These are phyloP conservation scores for Phytophthora meadii DNA, from an alignment of 352 stramenopile species.

Conservation along the genomic window DNA sequence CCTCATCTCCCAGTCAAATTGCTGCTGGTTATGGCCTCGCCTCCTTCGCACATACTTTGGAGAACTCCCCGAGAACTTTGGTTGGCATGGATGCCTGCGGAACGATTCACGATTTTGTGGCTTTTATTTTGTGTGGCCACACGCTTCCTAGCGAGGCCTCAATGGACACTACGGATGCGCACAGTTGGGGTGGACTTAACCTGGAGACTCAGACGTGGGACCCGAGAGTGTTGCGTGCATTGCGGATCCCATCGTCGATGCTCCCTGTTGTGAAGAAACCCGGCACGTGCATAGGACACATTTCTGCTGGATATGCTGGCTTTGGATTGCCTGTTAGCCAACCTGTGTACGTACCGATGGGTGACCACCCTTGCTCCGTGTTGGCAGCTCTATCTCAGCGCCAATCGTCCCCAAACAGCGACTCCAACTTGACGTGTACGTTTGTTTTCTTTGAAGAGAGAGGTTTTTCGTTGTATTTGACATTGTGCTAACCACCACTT, in stretches of 20 bases:
- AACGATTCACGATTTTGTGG: conserved; percentile 83
- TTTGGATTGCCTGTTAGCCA: conserved; percentile 44
- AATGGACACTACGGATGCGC: conserved; percentile 82
- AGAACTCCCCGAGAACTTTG: conserved; percentile 39
- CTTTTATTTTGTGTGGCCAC: conserved; percentile 76
- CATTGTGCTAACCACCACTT: conserved; percentile 9
- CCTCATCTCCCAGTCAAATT: conserved; percentile 36
- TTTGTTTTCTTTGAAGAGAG: not conserved
- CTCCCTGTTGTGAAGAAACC: conserved; percentile 67
- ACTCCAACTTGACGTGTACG: conserved; percentile 56
- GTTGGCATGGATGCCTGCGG: conserved; percentile 72
- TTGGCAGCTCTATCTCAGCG: conserved; percentile 55
- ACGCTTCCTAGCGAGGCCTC: conserved; percentile 37
- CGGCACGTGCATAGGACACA: conserved; percentile 56
- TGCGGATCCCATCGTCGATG: conserved; percentile 65
- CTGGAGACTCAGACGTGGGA: conserved; percentile 55
- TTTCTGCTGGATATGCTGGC: conserved; percentile 19
- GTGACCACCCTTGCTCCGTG: conserved; percentile 83
- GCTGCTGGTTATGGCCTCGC: conserved; percentile 75
- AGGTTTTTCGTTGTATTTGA: conserved; percentile 9
- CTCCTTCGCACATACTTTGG: conserved; percentile 66
- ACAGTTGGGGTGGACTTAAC: conserved; percentile 79
- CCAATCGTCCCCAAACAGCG: conserved; percentile 11
- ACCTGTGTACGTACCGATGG: conserved; percentile 71
- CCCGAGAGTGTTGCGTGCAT: conserved; percentile 44